Evolutionary conservation across 805 yeast genomes (phyloP).

Genomic region (Candida ipomoeae): DNA sequence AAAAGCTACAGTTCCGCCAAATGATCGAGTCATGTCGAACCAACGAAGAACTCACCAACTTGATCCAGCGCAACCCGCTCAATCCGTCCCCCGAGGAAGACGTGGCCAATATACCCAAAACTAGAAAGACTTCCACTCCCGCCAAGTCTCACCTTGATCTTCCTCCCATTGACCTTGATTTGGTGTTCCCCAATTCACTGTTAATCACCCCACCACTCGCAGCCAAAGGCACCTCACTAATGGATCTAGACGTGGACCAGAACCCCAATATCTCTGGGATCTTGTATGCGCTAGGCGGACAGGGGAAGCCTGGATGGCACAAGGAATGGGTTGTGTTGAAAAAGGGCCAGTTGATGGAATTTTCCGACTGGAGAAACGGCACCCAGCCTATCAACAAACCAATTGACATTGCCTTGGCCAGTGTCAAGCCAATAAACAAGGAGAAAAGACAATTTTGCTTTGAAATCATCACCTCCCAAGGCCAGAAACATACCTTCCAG

Average conservation of each 20-base stretch:
- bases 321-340: slow-evolving; percentile 79
- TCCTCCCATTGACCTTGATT: slow-evolving; percentile 27
- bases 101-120: slow-evolving; percentile 1
- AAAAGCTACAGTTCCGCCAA: slow-evolving; percentile 38
- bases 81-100: slow-evolving; percentile 9
- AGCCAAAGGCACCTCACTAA: slow-evolving; percentile 6
- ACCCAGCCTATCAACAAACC: slow-evolving; percentile 58
- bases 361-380: slow-evolving; percentile 76
- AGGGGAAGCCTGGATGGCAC: slow-evolving; percentile 73
- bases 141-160: slow-evolving; percentile 9
- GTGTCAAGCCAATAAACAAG: slow-evolving; percentile 45
- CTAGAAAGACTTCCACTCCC: background rate
- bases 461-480: slow-evolving; percentile 68
- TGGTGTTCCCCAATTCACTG: slow-evolving; percentile 22
- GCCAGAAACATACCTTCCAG: slow-evolving; percentile 67
- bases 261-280: slow-evolving; percentile 43
- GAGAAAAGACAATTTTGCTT: slow-evolving; percentile 59
- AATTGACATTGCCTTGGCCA: slow-evolving; percentile 65
- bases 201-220: slow-evolving; percentile 4
- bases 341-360: slow-evolving; percentile 66
- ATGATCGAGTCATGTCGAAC: slow-evolving; percentile 37
- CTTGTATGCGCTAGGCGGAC: slow-evolving; percentile 55
- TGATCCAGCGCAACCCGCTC: slow-evolving; percentile 27
- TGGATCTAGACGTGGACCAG: slow-evolving; percentile 19
- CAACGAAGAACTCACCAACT: slow-evolving; percentile 36